Evolutionary conservation across 1,284 basidiomycete species (phyloP), one percentile per base, ranked within the genome.

Genomic region (Phaffia rhodozyma): DNA sequence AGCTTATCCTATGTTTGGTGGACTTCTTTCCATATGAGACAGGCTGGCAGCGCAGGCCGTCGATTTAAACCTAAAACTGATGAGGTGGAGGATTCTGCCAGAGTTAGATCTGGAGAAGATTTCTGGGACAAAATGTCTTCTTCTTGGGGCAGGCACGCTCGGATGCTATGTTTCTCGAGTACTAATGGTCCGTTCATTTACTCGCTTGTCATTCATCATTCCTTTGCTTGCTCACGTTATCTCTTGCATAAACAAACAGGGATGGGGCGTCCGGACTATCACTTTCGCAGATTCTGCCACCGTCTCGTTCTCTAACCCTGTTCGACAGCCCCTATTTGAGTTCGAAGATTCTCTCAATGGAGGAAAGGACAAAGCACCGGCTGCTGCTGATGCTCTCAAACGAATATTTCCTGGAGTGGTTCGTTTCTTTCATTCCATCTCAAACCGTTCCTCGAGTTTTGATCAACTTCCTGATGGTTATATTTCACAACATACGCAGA

Each of bases 51-150:
- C 91, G 69, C 94, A 97, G 75, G 96, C 96, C 0, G 91, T 97
- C 13, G 92, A 97, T 75, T 79, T 99, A 43, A 98, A 98, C 72
- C 79, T 98, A 60, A 97, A 97, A 75, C 82, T 99, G 29, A 97
- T 99, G 94, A 83, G 91, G 34, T 98, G 94, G 94, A 82, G 94
- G 11, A 92, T 98, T 68, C 79, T 98, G 55, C 94, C 96, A 1
- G 78, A 83, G 0, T 83, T 99, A 55, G 82, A 97, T 68, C 80
- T 98, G 7, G 92, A 96, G 60, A 89, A 85, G 74, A 82, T 99
- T 30, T 84, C 89, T 1, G 73, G 74, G 0, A 91, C 91, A 0
- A 83, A 79, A 58, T 96, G 90, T 73, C 78, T 98, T 1, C 78
- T 97, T 1, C 83, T 98, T 0, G 96, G 94, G 4, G 92, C 94